Evolutionary conservation across 2,329 filamentous ascomycete genomes (phyloP), one percentile per base, ranked within the genome.

Genomic region (Stromatinia cepivora): DNA sequence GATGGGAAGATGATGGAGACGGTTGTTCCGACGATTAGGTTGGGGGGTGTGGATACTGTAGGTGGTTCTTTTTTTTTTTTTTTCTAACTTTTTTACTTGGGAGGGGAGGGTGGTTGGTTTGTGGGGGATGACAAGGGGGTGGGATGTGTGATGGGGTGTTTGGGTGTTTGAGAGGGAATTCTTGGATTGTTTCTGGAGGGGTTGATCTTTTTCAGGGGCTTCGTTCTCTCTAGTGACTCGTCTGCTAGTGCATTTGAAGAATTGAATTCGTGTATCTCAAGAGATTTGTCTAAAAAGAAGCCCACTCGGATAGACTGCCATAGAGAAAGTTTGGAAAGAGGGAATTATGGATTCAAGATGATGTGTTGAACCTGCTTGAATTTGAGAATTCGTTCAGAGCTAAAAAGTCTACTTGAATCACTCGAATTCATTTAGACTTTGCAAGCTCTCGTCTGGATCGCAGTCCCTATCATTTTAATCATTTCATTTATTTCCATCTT

Each of bases 21-120:
- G 39, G 84, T 87, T 64, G 82, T 82, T 45, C 84, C 84, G 31
- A 82, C 80, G n/a, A 84, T 87, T 71, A 83, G 84, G 65, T 79
- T 84, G 71, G 89, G 89, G 72, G 90, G 90, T 64, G 87, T 90
- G 73, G 86, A 91, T 76, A 88, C 87, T 17, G 71, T 72, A 45
- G 28, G 66, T 57, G 31, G 53, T 62, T 62, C n/a, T 50, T 66
- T 31, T 66, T 63, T 31, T 57, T 2, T 22, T 5, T 10, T 15
- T 36, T 36, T 36, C 13, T 56, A 2, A 4, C 13, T 17, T 42
- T 42, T 42, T 42, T 42, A 6, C 13, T 42, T 42, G 39, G 2
- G 39, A 17, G 5, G 39, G 13, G 39, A 17, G 39, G 39, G 39
- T 39, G 4, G 39, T 17, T 42, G 39, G 53, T 11, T 36, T 11